Evolutionary conservation across 768 basidiomycete species (phyloP), one percentile per base, ranked within the genome.

Genomic region (Lactarius vividus): DNA sequence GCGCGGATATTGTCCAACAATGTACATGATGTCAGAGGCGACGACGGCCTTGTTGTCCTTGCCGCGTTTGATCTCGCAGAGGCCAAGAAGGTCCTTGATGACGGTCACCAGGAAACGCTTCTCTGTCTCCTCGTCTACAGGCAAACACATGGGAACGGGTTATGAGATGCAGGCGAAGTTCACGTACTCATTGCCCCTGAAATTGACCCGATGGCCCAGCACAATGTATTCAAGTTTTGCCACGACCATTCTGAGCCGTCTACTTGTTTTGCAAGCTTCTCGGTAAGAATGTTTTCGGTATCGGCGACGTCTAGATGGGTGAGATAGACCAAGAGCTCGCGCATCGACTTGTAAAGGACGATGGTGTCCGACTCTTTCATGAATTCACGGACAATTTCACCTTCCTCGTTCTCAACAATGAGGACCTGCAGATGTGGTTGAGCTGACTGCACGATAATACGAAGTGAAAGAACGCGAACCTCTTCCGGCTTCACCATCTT

Each of bases 1-100:
- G 40, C 97, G 88, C 54, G 97, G 97, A 74, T 99, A 99, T 79
- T 99, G 97, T 58, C 97, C 97, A 69, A 99, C 97, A 73, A 98
- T 99, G 76, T 99, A 99, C 92, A 94, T 94, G 75, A 94, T 94
- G 73, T 94, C 90, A 31, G 92, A 94, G 9, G 93, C 93, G 71
- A 98, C 96, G 69, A 98, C 95, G 4, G 97, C 97, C 76, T 99
- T 99, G 85, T 99, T 98, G 80, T 98, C 97, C 77, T 99, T 98
- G 44, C 97, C 97, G 59, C 96, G 90, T 78, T 98, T 98, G 78
- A 97, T 95, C 80, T 99, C 97, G 74, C 93, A 95, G 42, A 99
- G 76, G 8, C 96, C 96, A n/a, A 99, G 84, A 13, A 99, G 81
- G 72, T 99, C 97, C 79, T 98, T 98, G 81, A 98, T 99, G 70